These are phyloP conservation scores for Isabelozyma pseudorhagii DNA, from an alignment of 805 yeast species.

Conservation along the genomic window DNA sequence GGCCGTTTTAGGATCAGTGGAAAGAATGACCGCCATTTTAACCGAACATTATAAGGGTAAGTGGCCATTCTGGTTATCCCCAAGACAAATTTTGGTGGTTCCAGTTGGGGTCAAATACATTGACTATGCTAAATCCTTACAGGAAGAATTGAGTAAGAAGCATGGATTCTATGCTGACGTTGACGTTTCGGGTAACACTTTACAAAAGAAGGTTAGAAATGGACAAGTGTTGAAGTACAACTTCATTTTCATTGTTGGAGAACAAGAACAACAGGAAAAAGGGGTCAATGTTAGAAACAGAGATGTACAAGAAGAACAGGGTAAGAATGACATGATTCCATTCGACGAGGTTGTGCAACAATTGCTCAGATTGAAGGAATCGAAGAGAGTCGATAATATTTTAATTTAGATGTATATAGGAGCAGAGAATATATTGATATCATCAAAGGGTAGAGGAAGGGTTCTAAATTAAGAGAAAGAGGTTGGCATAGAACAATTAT, in stretches of 20 bases:
- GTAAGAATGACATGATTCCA: constrained; percentile 80
- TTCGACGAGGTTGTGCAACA: constrained; percentile 71
- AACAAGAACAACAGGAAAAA: constrained; percentile 74
- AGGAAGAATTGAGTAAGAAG: constrained; percentile 56
- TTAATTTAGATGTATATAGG: constrained; percentile 11
- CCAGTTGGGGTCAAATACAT: constrained; percentile 95
- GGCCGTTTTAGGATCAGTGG: constrained; percentile 97
- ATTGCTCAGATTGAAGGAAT: constrained; percentile 63
- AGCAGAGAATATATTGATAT: no score
- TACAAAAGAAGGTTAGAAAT: constrained; percentile 96
- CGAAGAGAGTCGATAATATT: constrained; percentile 71
- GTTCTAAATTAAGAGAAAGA: no score
- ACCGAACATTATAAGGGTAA: constrained; percentile 98
- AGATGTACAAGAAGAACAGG: constrained; percentile 89
- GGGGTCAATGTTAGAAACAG: constrained; percentile 96
- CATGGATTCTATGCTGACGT: constrained; percentile 89
- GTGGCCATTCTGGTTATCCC: constrained; percentile 99
- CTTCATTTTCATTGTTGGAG: constrained; percentile 96
- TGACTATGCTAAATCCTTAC: constrained; percentile 84
- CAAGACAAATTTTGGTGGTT: constrained; percentile 93
- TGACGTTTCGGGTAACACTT: constrained; percentile 91
- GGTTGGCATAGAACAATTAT: no score
- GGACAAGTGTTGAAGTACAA: constrained; percentile 95
- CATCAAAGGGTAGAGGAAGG: no score
- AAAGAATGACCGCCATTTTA: constrained; percentile 98